Conservation (phyloP, 805 yeast genomes). For the Myxozyma mucilagina region DNA sequence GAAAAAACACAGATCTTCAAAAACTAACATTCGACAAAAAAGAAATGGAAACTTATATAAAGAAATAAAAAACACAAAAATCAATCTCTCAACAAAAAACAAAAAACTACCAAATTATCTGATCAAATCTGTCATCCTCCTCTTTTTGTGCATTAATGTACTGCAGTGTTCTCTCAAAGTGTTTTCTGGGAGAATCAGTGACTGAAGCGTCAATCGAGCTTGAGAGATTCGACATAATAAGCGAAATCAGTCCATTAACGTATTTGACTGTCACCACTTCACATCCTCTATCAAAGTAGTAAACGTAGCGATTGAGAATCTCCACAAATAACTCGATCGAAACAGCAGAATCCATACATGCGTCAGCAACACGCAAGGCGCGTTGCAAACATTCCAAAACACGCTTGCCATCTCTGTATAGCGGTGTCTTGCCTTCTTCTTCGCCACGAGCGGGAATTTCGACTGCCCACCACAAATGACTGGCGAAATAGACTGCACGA, state of each 20-base stretch:
- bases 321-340: constrained; percentile 85
- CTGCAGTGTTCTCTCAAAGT: constrained; percentile 69
- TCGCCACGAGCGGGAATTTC: constrained; percentile 54
- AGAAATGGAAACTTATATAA: background rate
- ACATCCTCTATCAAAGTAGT: constrained; percentile 81
- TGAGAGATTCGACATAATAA: constrained; percentile 51
- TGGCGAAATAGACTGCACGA: constrained; percentile 80
- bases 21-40: background rate
- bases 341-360: constrained; percentile 78
- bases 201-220: constrained; percentile 32
- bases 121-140: constrained; percentile 59
- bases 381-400: constrained; percentile 90
- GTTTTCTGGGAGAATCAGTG: constrained; percentile 48
- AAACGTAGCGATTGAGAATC: constrained; percentile 80
- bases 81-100: background rate
- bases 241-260: constrained; percentile 81
- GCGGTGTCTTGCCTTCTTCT: constrained; percentile 45
- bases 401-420: constrained; percentile 59
- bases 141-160: constrained; percentile 70
- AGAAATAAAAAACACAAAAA: background rate
- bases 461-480: constrained; percentile 93
- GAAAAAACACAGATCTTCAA: background rate
- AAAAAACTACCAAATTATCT: constrained; percentile 23
- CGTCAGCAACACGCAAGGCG: constrained; percentile 85
- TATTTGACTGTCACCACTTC: constrained; percentile 67